Base-by-base conservation (phyloP, 1,139 yeast genomes). In the Magnusiomyces clavatus region DNA sequence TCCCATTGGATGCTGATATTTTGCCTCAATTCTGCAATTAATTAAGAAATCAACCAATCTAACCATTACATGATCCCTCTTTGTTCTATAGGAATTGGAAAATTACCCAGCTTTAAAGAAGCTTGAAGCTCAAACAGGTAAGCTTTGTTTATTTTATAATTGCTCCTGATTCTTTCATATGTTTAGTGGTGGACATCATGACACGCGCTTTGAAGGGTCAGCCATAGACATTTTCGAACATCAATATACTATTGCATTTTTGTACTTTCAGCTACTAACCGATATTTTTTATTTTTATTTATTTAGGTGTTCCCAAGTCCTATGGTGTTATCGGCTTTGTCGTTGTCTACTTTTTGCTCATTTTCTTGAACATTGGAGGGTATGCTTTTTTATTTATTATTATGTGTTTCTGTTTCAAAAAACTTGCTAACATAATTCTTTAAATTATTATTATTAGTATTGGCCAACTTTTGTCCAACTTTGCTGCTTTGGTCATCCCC, bases 291-390 rank as follows among this genome's bases (percentile, higher is more conserved):
- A n/a, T 67, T 16, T 78, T 76, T 57, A 79, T 90, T 49, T 66
- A 20, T 41, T 4, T 24, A 57, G 85, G 89, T 20, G 73, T 90
- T 57, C 97, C 97, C 68, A 86, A 92, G 76, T 84, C 95, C 1
- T 90, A 90, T 65, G 86, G 88, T 40, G 85, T 84, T 38, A 69
- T 84, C 53, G 94, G 82, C 20, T 76, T 76, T 24, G 82, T 75
- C 44, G 82, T 69, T 8, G 64, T 81, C 51, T 92, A 92, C 74
- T 75, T 89, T 60, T 71, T 90, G 45, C 69, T 89, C 63, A 81
- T 89, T 56, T 87, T 90, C 72, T 75, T 90, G 65, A 94, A 94
- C 71, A 74, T 89, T 61, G 97, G 96, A 57, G 97, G 96, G 60
- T 62, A 56, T 35, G 31, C 35, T 43, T 34, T 19, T 24, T 41